A percentile compares a stretch with the other conserved stretches of the same genome.
phyloP scores from a whole-genome alignment of 768 basidiomycete species.

The Paxillus involutus region DNA sequence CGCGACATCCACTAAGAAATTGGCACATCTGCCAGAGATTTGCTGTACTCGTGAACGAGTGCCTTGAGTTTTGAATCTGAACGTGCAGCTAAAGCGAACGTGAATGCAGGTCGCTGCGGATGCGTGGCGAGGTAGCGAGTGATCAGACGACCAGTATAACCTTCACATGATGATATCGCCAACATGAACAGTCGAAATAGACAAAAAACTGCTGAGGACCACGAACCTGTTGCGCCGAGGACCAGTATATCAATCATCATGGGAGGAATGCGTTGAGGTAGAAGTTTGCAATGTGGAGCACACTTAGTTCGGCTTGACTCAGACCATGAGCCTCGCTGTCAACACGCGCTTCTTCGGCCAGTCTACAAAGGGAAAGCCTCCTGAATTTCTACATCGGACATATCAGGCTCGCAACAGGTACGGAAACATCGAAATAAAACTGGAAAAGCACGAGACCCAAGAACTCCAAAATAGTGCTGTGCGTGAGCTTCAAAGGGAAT shows the following conservation, averaged over 20 bases:
- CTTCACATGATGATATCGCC: conserved; percentile 25
- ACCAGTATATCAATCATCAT: conserved; percentile 59
- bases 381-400: too few relatives aligned
- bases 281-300: too few relatives aligned
- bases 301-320: not conserved
- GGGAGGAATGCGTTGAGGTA: not conserved
- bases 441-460: not conserved
- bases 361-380: too few relatives aligned
- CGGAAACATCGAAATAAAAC: not conserved
- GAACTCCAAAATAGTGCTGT: not conserved
- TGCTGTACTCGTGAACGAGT: conserved; percentile 44
- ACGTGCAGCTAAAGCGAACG: conserved; percentile 69
- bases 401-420: not conserved
- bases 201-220: not conserved
- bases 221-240: conserved; percentile 63
- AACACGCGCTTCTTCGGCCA: not conserved
- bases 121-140: conserved; percentile 66
- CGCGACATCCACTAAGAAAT: conserved; percentile 60
- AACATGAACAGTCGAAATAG: conserved; percentile 10
- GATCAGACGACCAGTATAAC: conserved; percentile 71
- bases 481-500: not conserved
- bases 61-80: conserved; percentile 60
- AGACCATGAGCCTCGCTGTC: conserved; percentile 6
- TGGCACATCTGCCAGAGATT: conserved; percentile 41
- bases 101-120: conserved; percentile 57